A percentile compares a stretch with the other conserved stretches of the same genome.
phyloP scores from a whole-genome alignment of 805 yeast species.

The Cyberlindnera americana region DNA sequence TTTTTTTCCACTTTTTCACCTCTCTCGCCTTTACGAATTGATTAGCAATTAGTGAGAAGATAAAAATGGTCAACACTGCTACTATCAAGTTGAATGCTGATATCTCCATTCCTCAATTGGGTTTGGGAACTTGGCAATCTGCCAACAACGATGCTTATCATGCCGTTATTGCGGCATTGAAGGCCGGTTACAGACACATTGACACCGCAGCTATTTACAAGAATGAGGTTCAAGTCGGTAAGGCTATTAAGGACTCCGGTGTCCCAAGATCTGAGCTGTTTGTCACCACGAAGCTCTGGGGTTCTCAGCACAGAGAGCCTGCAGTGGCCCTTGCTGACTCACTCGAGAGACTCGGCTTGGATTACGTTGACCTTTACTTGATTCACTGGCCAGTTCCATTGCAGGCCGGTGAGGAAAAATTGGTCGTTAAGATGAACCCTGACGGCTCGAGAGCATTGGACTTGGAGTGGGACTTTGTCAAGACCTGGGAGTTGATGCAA shows the following conservation, averaged over 20 bases:
- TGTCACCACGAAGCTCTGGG: conserved; percentile 70
- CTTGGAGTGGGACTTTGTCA: conserved; percentile 53
- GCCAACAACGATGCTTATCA: conserved; percentile 30
- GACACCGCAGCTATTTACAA: conserved; percentile 57
- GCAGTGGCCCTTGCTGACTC: conserved; percentile 54
- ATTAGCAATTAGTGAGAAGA: background rate
- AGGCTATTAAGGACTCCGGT: conserved; percentile 39
- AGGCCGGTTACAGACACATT: conserved; percentile 55
- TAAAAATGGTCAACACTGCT: conserved; percentile 4
- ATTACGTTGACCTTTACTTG: conserved; percentile 74
- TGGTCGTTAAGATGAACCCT: conserved; percentile 9
- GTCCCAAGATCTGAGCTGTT: conserved; percentile 63
- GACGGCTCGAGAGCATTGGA: conserved; percentile 43
- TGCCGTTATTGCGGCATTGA: conserved; percentile 14
- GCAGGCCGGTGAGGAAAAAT: conserved; percentile 36
- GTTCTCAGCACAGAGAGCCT: conserved; percentile 41
- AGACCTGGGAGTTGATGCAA: conserved; percentile 24
- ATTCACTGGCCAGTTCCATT: conserved; percentile 80
- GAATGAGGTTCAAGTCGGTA: conserved; percentile 54
- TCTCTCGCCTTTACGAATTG: background rate
- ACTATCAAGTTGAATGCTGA: conserved; percentile 31
- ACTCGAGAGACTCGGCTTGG: conserved; percentile 59
- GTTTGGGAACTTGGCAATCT: conserved; percentile 47
- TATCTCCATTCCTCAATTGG: conserved; percentile 52
- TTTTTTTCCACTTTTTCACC: background rate